Evolutionary conservation across 768 basidiomycete species (phyloP).

Genomic region (Lactifluus volemus): DNA sequence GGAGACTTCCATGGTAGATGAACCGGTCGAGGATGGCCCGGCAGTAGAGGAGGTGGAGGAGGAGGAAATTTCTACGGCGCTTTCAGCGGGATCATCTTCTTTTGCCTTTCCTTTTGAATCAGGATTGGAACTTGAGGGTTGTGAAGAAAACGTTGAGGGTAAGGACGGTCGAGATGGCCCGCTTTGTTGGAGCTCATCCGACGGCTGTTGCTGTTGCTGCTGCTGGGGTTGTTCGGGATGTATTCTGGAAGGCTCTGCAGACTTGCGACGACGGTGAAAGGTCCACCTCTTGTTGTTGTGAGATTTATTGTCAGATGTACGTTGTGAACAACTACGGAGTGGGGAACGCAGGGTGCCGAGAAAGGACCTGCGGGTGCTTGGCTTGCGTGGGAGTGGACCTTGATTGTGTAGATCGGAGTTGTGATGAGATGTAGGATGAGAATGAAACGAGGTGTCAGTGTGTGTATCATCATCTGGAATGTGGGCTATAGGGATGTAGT

Average conservation of each 20-base stretch:
- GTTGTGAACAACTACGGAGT: neutral
- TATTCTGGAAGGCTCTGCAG: neutral
- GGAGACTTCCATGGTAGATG: neutral
- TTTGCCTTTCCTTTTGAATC: slow-evolving; percentile 8
- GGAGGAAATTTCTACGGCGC: neutral
- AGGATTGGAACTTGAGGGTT: neutral
- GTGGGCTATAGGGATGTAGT: neutral
- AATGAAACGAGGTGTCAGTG: neutral
- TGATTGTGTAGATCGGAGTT: slow-evolving; percentile 13
- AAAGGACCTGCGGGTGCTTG: slow-evolving; percentile 4
- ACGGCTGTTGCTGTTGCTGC: too few relatives aligned
- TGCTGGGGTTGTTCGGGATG: neutral
- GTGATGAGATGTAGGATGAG: neutral
- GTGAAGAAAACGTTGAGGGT: neutral
- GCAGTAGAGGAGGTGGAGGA: neutral
- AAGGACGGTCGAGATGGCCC: neutral
- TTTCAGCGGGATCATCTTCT: neutral
- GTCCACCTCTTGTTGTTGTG: slow-evolving; percentile 12
- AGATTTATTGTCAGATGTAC: neutral
- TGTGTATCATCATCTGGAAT: neutral
- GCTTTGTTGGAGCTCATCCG: neutral
- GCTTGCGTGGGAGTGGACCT: slow-evolving; percentile 1
- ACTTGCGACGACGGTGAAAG: slow-evolving; percentile 5
- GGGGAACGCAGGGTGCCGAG: slow-evolving; percentile 12
- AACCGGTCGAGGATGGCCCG: slow-evolving; percentile 7